Base-by-base conservation (phyloP, 495 filamentous ascomycete genomes). In the Xylona heveae region DNA sequence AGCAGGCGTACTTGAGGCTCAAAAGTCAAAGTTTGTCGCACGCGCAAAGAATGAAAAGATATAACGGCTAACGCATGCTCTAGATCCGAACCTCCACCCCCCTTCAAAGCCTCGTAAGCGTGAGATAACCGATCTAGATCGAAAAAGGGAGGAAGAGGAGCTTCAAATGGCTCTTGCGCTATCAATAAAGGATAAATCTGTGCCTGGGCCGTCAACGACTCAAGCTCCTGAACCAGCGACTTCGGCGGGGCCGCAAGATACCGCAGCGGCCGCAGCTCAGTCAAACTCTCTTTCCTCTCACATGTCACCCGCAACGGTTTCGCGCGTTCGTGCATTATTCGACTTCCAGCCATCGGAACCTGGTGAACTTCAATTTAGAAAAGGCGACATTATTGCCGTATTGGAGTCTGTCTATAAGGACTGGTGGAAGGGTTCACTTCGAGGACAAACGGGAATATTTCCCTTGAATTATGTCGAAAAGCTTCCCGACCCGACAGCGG, bases 381-480 rank as follows among this genome's bases (percentile, higher is more conserved):
- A 93, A 57, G 83, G 83, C 5, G 88, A 97, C 55, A 75, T 93
- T 27, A 97, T 97, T 52, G 85, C 90, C 6, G 88, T 97, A 9
- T 61, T 97, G 15, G 90, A 95, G 50, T 91, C 80, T 4, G 88
- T 95, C 3, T 97, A 88, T 50, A 97, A 95, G 52, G 88, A 97
- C 55, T 97, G 88, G 88, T 97, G 88, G 88, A 90, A 91, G 45
- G 88, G 88, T 3, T 90, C 82, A 27, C 53, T 95, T 38, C 68
- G 79, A 49, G 88, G 88, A 4, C 81, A 94, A 48, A 94, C 81
- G 10, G 88, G 88, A 38, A 97, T 97, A 41, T 97, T 97, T 53
- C 88, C 88, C 17, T 64, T 97, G 33, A 97, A 97, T 53, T 97
- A 97, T 51, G 90, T 97, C 14, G 88, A 97, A 53, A 97, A 97